Base-by-base conservation (phyloP, 2,329 filamentous ascomycete genomes). In the Incumbomyces lentus region DNA sequence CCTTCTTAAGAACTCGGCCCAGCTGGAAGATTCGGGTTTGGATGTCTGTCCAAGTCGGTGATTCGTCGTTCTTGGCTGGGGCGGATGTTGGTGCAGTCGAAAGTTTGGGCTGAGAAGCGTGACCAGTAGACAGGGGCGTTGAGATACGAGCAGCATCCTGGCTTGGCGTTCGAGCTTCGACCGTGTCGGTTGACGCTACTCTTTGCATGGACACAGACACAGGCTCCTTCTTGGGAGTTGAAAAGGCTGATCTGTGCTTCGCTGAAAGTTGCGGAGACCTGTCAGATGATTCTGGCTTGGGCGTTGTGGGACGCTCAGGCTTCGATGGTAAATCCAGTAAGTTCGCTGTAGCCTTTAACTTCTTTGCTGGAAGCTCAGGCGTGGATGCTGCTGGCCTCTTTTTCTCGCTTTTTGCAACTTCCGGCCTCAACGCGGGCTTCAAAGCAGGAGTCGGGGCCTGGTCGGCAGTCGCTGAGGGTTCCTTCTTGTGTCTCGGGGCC, bases 1-100 rank as follows among this genome's bases (percentile, higher is more conserved):
- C 63, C 57, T 71, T 68, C 53, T 73, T 73, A 18, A 72, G 52
- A 31, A 67, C 63, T 39, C 67, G 64, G 12, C 68, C 70, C 26
- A 71, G 51, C n/a, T 59, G 60, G 18, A 62, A 60, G 46, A 65
- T 68, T 50, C 63, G 68, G 32, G 63, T 61, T 48, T 64, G 66
- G 47, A 71, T 62, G 13, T 65, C 64, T 37, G 62, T 61, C 68
- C 69, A 71, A 31, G 62, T 57, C 40, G 64, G 62, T 33, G 63
- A 62, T 41, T 69, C 67, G 39, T 60, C 56, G 50, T 34, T 57
- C 52, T 19, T 52, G 53, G 44, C 26, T 16, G 47, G 36, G 3
- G 22, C 18, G 6, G 43, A 41, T 10, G 22, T 44, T 19, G 55
- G 50, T 17, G 47, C 49, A 16, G 53, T 49, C 22, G 55, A 57